phyloP scores from a whole-genome alignment of 495 filamentous ascomycete genomes.

The Annulohypoxylon nitens region DNA sequence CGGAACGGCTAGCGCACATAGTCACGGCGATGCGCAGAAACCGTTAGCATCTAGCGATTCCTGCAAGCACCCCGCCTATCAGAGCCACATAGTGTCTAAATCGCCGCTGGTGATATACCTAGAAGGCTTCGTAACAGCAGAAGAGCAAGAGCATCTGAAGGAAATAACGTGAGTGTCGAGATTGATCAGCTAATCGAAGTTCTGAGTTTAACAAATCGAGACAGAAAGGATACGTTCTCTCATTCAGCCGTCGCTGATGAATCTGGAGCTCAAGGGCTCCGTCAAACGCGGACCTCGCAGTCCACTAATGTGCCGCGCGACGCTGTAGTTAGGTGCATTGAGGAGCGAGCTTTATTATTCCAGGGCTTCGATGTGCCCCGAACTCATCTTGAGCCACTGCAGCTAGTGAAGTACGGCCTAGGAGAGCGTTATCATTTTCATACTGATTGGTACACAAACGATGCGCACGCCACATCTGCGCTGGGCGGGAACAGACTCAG shows the following conservation, averaged over 20 bases:
- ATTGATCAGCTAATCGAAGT: neutral
- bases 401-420: conserved; percentile 65
- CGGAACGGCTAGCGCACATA: conserved; percentile 35
- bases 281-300: conserved; percentile 59
- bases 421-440: conserved; percentile 66
- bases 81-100: conserved; percentile 65
- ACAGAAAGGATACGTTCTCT: conserved; percentile 56
- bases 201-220: neutral
- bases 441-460: conserved; percentile 68
- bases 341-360: conserved; percentile 75
- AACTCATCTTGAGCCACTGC: conserved; percentile 64
- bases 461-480: conserved; percentile 52
- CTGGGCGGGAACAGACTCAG: conserved; percentile 64
- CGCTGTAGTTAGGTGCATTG: conserved; percentile 73
- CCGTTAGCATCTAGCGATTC: conserved; percentile 40
- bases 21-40: conserved; percentile 43
- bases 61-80: conserved; percentile 61
- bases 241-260: conserved; percentile 56
- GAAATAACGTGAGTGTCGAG: conserved; percentile 55
- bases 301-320: conserved; percentile 65
- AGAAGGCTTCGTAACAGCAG: conserved; percentile 59
- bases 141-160: conserved; percentile 58
- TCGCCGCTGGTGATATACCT: conserved; percentile 70
- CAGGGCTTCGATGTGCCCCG: conserved; percentile 69
- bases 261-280: conserved; percentile 48